A percentile compares a stretch with the other conserved stretches of the same genome.
Evolutionary conservation across 257 asterid species (phyloP).

Genomic region (Solanum chmielewskii): DNA sequence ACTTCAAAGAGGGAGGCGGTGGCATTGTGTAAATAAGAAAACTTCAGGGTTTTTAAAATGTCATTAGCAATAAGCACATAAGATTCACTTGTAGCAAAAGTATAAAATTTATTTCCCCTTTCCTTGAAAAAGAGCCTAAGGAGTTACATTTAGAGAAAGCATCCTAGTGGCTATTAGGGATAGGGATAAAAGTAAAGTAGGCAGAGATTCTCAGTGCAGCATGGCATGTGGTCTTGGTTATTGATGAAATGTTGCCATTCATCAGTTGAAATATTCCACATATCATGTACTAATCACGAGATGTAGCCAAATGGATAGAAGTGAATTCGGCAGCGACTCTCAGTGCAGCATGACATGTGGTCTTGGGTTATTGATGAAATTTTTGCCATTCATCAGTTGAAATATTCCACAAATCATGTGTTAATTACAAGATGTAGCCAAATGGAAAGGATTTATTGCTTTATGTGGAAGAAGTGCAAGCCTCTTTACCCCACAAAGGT

Average conservation of each 20-base stretch:
- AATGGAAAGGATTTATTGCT: not conserved
- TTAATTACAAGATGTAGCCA: constrained; percentile 6
- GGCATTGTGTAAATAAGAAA: not conserved
- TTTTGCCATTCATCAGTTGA: not conserved
- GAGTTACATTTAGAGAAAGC: not conserved
- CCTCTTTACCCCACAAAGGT: not conserved
- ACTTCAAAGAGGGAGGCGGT: not conserved
- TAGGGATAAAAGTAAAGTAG: not conserved
- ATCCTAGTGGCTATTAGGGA: not conserved
- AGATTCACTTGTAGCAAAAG: not conserved
- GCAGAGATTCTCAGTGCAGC: not conserved
- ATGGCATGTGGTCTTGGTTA: not conserved
- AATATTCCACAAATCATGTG: not conserved
- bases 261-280: not conserved
- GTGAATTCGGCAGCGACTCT: not conserved
- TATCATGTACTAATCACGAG: not conserved
- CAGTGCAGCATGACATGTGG: not conserved
- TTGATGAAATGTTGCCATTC: not conserved
- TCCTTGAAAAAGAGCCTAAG: not conserved
- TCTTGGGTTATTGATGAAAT: not conserved
- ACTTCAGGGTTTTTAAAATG: not conserved
- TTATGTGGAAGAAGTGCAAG: not conserved
- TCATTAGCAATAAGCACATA: not conserved
- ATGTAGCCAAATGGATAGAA: no score
- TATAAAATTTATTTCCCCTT: not conserved